A percentile compares a stretch with the other conserved stretches of the same genome.
Conservation (phyloP, 176 grass and related monocot genomes). For the Dendrocalamus sinicus region DNA sequence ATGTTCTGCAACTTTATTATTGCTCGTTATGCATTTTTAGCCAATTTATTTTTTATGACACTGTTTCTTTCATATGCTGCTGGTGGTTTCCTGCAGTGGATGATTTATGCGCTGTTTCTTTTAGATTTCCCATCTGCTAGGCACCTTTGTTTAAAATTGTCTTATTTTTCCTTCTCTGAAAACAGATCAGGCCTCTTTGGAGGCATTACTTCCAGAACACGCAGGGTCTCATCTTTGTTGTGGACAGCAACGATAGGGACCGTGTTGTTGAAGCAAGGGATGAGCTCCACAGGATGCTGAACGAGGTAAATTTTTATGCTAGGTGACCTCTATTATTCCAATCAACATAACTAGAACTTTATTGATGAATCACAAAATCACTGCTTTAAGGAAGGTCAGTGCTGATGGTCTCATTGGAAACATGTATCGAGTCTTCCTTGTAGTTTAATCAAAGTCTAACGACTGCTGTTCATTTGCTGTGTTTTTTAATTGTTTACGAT, state of each 20-base stretch:
- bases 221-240: conserved; percentile 72
- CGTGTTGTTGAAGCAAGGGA: conserved; percentile 79
- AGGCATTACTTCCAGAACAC: conserved; percentile 86
- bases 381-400: background rate
- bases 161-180: background rate
- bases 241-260: conserved; percentile 76
- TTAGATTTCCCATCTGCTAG: background rate
- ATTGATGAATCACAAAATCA: background rate
- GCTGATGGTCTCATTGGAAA: background rate
- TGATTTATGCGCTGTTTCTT: background rate
- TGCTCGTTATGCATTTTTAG: background rate
- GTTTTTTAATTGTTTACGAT: background rate
- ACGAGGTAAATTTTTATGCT: conserved; percentile 53
- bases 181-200: conserved; percentile 77
- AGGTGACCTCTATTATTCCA: background rate
- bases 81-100: background rate
- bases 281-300: conserved; percentile 75
- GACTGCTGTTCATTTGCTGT: background rate
- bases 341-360: background rate
- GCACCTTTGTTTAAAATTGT: background rate
- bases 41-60: background rate
- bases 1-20: background rate
- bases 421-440: background rate
- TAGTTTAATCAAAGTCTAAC: background rate
- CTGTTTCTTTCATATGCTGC: background rate